A percentile compares a stretch with the other conserved stretches of the same genome.
Conservation (phyloP, 1,139 yeast genomes). For the Zygoascus sp. region DNA sequence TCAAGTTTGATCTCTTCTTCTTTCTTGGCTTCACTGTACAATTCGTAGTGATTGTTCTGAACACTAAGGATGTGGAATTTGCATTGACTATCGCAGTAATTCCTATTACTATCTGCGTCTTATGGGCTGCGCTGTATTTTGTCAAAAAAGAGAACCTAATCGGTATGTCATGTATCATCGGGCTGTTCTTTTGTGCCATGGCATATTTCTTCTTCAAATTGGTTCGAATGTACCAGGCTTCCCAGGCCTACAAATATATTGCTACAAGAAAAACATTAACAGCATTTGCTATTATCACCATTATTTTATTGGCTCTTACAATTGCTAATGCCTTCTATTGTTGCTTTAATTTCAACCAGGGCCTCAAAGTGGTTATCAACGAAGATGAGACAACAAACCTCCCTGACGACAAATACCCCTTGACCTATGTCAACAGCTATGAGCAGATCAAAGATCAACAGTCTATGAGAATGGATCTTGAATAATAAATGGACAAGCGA, state of each 20-base stretch:
- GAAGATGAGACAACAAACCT: slow-evolving; percentile 8
- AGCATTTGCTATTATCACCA: slow-evolving; percentile 46
- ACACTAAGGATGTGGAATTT: slow-evolving; percentile 45
- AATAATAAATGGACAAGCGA: neutral
- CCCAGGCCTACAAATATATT: slow-evolving; percentile 42
- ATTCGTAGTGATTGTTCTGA: slow-evolving; percentile 47
- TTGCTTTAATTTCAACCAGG: slow-evolving; percentile 41
- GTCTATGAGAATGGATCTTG: slow-evolving; percentile 8
- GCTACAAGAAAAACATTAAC: slow-evolving; percentile 49
- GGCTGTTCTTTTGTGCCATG: slow-evolving; percentile 42
- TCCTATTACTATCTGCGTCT: slow-evolving; percentile 44
- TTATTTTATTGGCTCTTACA: slow-evolving; percentile 40
- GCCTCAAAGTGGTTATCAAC: slow-evolving; percentile 34
- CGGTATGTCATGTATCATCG: slow-evolving; percentile 36
- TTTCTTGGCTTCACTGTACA: slow-evolving; percentile 53
- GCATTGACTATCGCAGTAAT: slow-evolving; percentile 48
- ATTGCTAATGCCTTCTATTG: slow-evolving; percentile 39
- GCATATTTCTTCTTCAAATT: slow-evolving; percentile 51
- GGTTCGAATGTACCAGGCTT: slow-evolving; percentile 46
- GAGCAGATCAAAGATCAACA: slow-evolving; percentile 1
- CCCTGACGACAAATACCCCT: slow-evolving; percentile 13
- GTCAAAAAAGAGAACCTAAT: slow-evolving; percentile 39
- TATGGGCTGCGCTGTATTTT: slow-evolving; percentile 41
- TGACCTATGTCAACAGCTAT: slow-evolving; percentile 10
- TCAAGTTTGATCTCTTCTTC: slow-evolving; percentile 48